Conservation (phyloP, 2,329 filamentous ascomycete species). For the Colletotrichum siamense region DNA sequence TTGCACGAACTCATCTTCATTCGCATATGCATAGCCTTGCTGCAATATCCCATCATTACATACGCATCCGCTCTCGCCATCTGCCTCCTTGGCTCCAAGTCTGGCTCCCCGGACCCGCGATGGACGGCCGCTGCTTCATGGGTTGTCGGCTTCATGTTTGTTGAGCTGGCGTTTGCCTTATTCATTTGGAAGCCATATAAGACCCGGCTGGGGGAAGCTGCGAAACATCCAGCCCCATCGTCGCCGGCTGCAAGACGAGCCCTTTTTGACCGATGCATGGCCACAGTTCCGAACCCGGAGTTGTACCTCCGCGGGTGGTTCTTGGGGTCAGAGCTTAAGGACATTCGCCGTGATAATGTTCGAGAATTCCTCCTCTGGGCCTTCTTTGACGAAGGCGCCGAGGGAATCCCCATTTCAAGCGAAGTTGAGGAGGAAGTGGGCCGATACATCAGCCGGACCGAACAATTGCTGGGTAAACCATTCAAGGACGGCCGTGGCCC, state of each 20-base stretch:
- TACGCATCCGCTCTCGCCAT: conserved; percentile 37
- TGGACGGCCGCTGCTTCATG: conserved; percentile 25
- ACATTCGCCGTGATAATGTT: conserved; percentile 72
- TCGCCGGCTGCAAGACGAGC: conserved; percentile 52
- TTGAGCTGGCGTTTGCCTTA: conserved; percentile 49
- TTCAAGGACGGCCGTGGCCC: conserved; percentile 60
- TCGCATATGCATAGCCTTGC: conserved; percentile 48
- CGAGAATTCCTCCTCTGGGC: conserved; percentile 73
- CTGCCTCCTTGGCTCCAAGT: conserved; percentile 25
- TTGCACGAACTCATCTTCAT: conserved; percentile 39
- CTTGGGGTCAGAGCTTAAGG: conserved; percentile 58
- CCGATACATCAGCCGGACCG: conserved; percentile 54
- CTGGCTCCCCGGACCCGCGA: conserved; percentile 25
- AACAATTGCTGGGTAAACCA: conserved; percentile 53
- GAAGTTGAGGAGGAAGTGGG: conserved; percentile 42
- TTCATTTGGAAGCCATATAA: conserved; percentile 49
- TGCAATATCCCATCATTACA: conserved; percentile 55
- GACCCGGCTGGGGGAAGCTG: conserved; percentile 39
- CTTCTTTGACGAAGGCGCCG: conserved; percentile 58
- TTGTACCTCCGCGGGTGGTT: conserved; percentile 71
- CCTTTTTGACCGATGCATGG: conserved; percentile 62
- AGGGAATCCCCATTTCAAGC: conserved; percentile 28
- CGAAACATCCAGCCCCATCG: conserved; percentile 46
- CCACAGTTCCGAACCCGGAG: conserved; percentile 59
- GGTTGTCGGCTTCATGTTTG: conserved; percentile 24